A percentile compares a stretch with the other conserved stretches of the same genome.
These are phyloP conservation scores for Eucalyptus victrix DNA, from an alignment of 345 rosid species.

Conservation along the genomic window DNA sequence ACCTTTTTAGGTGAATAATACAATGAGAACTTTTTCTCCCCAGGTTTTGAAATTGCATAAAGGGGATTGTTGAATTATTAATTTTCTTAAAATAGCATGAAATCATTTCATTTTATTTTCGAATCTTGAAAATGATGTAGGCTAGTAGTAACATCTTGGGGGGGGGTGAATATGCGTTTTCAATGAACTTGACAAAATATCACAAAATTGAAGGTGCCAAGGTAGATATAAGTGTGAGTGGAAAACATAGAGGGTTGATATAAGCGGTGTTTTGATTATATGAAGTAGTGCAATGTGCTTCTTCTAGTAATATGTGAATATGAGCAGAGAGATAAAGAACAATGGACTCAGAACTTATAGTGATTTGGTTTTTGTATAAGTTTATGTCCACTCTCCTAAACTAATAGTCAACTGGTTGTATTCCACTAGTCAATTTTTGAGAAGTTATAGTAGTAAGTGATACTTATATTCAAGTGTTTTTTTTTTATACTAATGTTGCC, in stretches of 20 bases:
- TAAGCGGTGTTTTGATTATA: not conserved
- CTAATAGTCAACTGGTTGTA: too few species aligned
- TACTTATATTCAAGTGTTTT: not conserved
- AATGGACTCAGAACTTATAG: not conserved
- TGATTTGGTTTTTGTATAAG: not conserved
- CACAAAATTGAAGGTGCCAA: not conserved
- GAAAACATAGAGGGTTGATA: too few species aligned
- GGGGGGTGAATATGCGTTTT: not conserved
- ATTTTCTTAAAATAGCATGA: not conserved
- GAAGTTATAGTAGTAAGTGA: too few species aligned
- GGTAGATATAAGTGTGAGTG: not conserved
- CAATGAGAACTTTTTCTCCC: not conserved
- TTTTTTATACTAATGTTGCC: not conserved
- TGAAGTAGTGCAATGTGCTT: not conserved
- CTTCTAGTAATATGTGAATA: not conserved
- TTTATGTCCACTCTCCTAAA: not conserved
- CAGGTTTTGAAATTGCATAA: not conserved
- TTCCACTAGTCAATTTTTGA: too few species aligned
- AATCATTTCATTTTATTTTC: not conserved
- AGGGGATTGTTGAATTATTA: not conserved
- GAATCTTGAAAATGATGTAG: not conserved
- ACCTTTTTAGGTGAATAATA: not conserved
- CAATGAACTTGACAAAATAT: not conserved
- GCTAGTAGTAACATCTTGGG: not conserved
- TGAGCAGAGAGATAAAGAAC: not conserved